Conservation (phyloP, 78 protist genomes). For the Goniomonas avonlea region DNA sequence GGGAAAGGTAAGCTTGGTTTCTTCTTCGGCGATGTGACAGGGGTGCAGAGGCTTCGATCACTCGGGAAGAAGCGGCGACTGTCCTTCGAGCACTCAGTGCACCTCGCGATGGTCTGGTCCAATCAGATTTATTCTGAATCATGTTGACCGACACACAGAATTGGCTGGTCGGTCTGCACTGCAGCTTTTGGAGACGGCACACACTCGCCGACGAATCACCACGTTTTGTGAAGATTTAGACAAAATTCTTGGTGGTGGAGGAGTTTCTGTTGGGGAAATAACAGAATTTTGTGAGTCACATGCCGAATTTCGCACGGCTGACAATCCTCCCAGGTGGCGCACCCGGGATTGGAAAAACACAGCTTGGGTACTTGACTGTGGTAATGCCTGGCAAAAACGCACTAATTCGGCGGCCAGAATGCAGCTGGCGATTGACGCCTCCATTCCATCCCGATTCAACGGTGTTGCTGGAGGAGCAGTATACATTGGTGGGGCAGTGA, state of each 20-base stretch:
- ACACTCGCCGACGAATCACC: slow-evolving; percentile 32
- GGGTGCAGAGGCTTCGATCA: too few species aligned
- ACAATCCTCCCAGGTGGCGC: neutral
- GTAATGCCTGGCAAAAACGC: neutral
- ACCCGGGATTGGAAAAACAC: slow-evolving; percentile 68
- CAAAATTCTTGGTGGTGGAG: slow-evolving; percentile 44
- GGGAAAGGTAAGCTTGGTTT: neutral
- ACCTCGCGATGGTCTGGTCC: too few species aligned
- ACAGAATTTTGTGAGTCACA: slow-evolving; percentile 57
- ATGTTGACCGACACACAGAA: too few species aligned
- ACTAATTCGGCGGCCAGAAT: slow-evolving; percentile 2
- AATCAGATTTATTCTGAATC: too few species aligned
- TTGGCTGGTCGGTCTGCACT: too few species aligned
- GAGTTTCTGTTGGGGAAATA: slow-evolving; percentile 30
- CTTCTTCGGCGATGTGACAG: too few species aligned
- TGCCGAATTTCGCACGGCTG: neutral
- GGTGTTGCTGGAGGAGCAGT: slow-evolving; percentile 61
- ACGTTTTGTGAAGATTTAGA: slow-evolving; percentile 52
- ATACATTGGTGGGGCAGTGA: slow-evolving; percentile 22
- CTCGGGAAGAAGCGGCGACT: too few species aligned
- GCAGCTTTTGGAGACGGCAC: too few species aligned
- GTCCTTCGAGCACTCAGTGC: too few species aligned
- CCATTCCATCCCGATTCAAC: slow-evolving; percentile 33
- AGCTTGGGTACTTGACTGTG: slow-evolving; percentile 27
- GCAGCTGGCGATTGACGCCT: slow-evolving; percentile 54